Conservation (phyloP, 208 protist genomes). For the Crithidia mellificae region DNA sequence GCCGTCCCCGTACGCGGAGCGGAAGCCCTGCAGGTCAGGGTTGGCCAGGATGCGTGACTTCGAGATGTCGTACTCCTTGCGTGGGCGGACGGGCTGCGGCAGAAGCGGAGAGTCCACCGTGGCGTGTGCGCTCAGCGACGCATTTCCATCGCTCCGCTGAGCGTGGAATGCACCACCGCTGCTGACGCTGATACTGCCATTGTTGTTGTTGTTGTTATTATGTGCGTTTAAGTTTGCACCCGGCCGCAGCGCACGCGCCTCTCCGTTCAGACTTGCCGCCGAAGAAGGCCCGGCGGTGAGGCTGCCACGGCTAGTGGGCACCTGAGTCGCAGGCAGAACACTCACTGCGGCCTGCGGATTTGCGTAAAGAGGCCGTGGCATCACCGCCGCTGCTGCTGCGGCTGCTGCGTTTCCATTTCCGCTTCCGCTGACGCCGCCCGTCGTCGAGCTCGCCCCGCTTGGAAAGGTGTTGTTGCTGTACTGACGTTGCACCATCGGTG, state of each 20-base stretch:
- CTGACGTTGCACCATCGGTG: background rate
- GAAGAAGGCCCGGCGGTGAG: background rate
- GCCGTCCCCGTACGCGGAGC: slow-evolving; percentile 49
- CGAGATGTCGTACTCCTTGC: slow-evolving; percentile 41
- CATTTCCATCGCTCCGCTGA: background rate
- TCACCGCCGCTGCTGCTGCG: background rate
- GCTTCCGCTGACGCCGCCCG: no score
- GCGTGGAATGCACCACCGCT: background rate
- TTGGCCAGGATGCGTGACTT: slow-evolving; percentile 23
- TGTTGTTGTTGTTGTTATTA: background rate
- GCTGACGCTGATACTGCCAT: no score
- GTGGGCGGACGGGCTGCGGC: slow-evolving; percentile 21
- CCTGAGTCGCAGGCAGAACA: background rate
- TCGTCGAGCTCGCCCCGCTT: background rate
- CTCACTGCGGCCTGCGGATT: background rate
- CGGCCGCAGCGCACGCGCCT: background rate
- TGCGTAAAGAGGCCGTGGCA: background rate
- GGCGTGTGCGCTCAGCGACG: background rate
- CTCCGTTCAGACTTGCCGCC: background rate
- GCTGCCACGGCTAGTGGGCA: background rate
- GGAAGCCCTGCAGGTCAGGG: slow-evolving; percentile 57
- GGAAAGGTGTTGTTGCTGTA: background rate
- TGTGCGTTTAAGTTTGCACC: background rate
- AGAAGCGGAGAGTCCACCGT: background rate
- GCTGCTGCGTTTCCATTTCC: no score